Base-by-base conservation (phyloP, 208 protist genomes). In the Herpetomonas muscarum region DNA sequence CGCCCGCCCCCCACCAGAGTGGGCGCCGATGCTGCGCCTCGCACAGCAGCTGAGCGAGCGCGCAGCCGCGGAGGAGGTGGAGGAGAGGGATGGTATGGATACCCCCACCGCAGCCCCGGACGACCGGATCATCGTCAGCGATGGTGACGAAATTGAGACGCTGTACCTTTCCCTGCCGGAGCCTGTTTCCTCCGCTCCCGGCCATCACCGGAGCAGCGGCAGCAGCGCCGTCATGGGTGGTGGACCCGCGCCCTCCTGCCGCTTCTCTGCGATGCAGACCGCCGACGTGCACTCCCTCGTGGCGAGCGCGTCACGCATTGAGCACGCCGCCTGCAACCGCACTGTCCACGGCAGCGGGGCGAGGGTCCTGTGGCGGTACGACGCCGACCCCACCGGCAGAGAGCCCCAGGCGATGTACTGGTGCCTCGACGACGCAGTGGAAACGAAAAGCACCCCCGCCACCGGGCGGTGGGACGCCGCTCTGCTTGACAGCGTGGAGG, bases 341-440 rank as follows among this genome's bases (percentile, higher is more conserved):
- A 29, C 45, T 6, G 47, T 81, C 22, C 65, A 70, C 48, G 59
- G 61, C 41, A 3, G 57, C 31, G 36, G 44, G 0, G 55, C 71
- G 54, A 55, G 22, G 13, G 67, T 92, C 2, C 34, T 71, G 34
- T 92, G 84, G 87, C 64, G 72, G 24, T 75, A 73, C 45, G 74
- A 78, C 28, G 53, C 51, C 1, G 85, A 87, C 51, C 64, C 64
- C 2, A 61, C 57, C 9, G 74, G 70, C 0, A 53, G 72, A 19
- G 52, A 70, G n/a, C 75, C 82, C 13, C 73, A 71, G 1, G 82
- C 82, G 2, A 55, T 93, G 17, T 90, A 86, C 61, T 93, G 81
- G 81, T 69, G 69, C 47, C 53, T 89, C 2, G 24, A 67, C 22
- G 31, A 60, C 25, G 22, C 19, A 4, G 3, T 21, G 15, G 9